Evolutionary conservation across 345 rosid species (phyloP).

Genomic region (Hypericum androsaemum): DNA sequence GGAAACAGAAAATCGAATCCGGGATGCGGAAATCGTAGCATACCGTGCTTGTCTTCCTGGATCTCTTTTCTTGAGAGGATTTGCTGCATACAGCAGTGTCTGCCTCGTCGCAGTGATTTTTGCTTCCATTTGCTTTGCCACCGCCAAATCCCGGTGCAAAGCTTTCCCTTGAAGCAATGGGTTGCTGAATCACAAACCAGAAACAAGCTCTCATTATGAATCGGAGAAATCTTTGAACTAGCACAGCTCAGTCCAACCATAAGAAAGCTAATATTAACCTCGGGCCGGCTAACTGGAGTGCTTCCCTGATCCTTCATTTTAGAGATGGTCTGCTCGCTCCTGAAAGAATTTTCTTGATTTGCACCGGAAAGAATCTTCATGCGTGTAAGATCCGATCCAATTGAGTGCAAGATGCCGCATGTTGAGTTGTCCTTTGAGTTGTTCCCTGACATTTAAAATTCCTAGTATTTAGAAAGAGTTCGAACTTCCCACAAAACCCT

Average conservation of each 20-base stretch:
- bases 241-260: background rate
- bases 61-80: constrained; percentile 52
- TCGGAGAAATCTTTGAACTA: background rate
- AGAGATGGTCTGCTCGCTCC: constrained; percentile 55
- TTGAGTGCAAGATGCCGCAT: constrained; percentile 72
- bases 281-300: constrained; percentile 72
- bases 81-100: constrained; percentile 34
- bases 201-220: constrained; percentile 4
- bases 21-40: constrained; percentile 1
- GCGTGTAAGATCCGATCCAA: constrained; percentile 95
- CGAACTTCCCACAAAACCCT: background rate
- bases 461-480: background rate
- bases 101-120: constrained; percentile 28
- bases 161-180: constrained; percentile 82
- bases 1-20: no score
- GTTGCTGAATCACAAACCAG: constrained; percentile 28
- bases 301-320: constrained; percentile 37
- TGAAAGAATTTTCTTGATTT: constrained; percentile 39
- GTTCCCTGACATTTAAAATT: constrained; percentile 23
- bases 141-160: constrained; percentile 38
- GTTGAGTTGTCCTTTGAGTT: constrained; percentile 53
- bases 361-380: constrained; percentile 50
- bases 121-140: constrained; percentile 24
- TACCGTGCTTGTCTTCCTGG: constrained; percentile 86
- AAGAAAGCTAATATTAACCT: constrained; percentile 29